These are phyloP conservation scores for Penicillium bialowiezense DNA, from an alignment of 495 filamentous ascomycete species.

Conservation along the genomic window DNA sequence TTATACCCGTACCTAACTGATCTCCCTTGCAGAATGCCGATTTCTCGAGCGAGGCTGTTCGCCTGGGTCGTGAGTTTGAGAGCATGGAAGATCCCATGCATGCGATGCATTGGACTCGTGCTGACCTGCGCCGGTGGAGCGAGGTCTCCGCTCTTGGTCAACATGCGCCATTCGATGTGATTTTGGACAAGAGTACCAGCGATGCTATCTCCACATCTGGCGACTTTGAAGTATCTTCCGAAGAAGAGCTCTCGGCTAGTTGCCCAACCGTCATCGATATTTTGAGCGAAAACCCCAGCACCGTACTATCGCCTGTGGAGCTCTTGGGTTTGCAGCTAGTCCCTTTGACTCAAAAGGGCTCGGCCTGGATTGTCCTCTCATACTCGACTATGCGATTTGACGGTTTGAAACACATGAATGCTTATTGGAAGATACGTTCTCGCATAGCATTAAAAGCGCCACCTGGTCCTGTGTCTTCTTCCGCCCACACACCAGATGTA, in stretches of 20 bases:
- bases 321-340: conserved; percentile 36
- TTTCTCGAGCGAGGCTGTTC: conserved; percentile 43
- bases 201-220: conserved; percentile 39
- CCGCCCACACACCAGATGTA: conserved; percentile 32
- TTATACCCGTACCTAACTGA: not conserved
- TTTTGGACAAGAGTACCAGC: conserved; percentile 45
- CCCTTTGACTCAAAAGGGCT: conserved; percentile 28
- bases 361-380: conserved; percentile 36
- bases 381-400: conserved; percentile 41
- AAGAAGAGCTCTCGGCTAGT: conserved; percentile 7
- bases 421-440: conserved; percentile 33
- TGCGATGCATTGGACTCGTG: conserved; percentile 37
- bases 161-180: conserved; percentile 36
- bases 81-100: conserved; percentile 10
- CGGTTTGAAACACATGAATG: conserved; percentile 14
- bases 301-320: conserved; percentile 34
- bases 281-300: conserved; percentile 1
- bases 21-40: conserved; percentile 34
- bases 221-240: conserved; percentile 11
- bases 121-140: conserved; percentile 36
- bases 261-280: conserved; percentile 26
- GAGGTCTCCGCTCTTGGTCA: conserved; percentile 23
- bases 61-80: conserved; percentile 31
- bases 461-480: conserved; percentile 28
- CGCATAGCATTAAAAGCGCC: conserved; percentile 40